Conservation (phyloP, 345 rosid species). For the Gossypium ekmanianum region DNA sequence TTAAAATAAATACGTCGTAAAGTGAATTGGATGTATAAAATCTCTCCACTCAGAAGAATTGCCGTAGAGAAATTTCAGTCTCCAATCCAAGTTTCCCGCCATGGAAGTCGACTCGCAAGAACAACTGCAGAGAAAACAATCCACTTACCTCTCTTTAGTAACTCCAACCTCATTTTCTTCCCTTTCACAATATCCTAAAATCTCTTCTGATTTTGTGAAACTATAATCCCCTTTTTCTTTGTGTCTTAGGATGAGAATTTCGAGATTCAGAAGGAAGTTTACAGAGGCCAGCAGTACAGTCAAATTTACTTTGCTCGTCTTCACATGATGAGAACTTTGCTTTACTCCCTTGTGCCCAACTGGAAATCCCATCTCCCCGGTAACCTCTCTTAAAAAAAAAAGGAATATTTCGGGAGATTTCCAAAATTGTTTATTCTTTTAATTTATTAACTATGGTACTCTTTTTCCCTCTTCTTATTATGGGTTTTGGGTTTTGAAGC, state of each 20-base stretch:
- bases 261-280: conserved; percentile 63
- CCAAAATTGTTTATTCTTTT: background rate
- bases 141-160: conserved; percentile 49
- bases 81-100: conserved; percentile 32
- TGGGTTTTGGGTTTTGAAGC: background rate
- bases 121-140: conserved; percentile 49
- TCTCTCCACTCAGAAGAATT: background rate
- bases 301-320: conserved; percentile 89
- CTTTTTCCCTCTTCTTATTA: background rate
- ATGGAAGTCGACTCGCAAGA: conserved; percentile 44
- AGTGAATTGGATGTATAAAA: background rate
- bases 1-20: no score
- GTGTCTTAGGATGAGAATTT: conserved; percentile 61
- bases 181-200: background rate
- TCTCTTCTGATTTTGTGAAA: background rate
- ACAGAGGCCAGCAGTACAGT: conserved; percentile 90
- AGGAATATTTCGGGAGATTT: background rate
- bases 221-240: background rate
- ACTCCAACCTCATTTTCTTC: background rate
- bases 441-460: background rate
- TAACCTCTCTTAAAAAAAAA: background rate
- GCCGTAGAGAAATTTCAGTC: background rate
- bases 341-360: conserved; percentile 67
- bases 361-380: conserved; percentile 81
- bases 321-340: conserved; percentile 67